Base-by-base conservation (phyloP, 2,329 filamentous ascomycete genomes). In the Fusarium sp. region DNA sequence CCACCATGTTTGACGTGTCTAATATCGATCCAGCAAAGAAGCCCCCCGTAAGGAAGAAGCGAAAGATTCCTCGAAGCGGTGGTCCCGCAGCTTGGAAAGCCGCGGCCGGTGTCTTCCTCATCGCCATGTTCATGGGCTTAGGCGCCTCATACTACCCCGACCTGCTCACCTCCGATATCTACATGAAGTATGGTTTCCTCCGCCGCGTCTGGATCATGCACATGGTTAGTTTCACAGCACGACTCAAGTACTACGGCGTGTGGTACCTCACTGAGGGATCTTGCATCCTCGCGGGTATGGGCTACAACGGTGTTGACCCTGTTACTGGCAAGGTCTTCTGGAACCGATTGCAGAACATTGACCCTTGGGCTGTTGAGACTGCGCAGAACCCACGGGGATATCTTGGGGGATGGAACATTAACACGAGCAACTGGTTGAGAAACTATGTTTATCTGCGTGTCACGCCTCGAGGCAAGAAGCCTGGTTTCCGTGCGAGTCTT, bases 391-490 rank as follows among this genome's bases (percentile, higher is more conserved):
- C 92, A n/a, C 90, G 95, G 53, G 94, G 88, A 3, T 98, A 96
- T 74, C 85, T 99, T 5, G 95, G 90, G 47, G 91, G 89, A 74
- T 99, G 96, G 96, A 99, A 99, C 79, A 97, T 97, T 82, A 98
- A 98, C 80, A 99, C 96, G 14, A 99, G 97, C 78, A 89, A 93
- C 74, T 99, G 96, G 96, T 83, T 99, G 63, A 88, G 94, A 45
- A 97, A 98, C 79, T 99, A 97, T 76, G 86, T 99, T 71, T 99
- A 98, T 76, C 85, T 99, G 46, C 90, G 96, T 23, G 96, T 99
- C 5, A 99, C 96, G 1, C 96, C 96, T 0, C 91, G 92, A 72
- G 96, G 96, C 53, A 96, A 94, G 84, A 99, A 98, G 79, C 96
- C 96, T 11, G 96, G 96, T 2, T 99, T 99, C 82, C 87, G 94